These are phyloP conservation scores for Suhomyces panamericanus DNA, from an alignment of 1,139 yeast genomes.

Conservation along the genomic window DNA sequence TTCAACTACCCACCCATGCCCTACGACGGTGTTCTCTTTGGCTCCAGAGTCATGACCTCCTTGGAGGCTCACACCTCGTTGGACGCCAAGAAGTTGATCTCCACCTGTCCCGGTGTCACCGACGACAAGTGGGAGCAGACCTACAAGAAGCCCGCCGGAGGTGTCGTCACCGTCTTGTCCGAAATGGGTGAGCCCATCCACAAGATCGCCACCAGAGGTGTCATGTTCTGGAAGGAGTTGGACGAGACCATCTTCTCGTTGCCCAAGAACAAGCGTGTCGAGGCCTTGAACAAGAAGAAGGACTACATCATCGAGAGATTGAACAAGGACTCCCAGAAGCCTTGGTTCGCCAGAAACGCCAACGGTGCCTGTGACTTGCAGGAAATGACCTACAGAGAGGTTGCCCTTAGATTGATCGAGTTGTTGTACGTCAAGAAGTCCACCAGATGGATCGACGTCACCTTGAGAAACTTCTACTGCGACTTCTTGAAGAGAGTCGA, in stretches of 20 bases:
- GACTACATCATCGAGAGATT: constrained; percentile 81
- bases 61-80: constrained; percentile 93
- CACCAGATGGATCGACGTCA: constrained; percentile 81
- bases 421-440: constrained; percentile 82
- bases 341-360: constrained; percentile 87
- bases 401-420: constrained; percentile 83
- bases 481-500: constrained; percentile 89
- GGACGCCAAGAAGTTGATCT: constrained; percentile 91
- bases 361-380: constrained; percentile 85
- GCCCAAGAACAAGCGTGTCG: constrained; percentile 86
- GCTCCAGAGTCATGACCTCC: constrained; percentile 97
- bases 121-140: constrained; percentile 92
- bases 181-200: constrained; percentile 99
- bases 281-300: constrained; percentile 78
- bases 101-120: constrained; percentile 84
- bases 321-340: constrained; percentile 95
- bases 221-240: constrained; percentile 92
- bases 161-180: constrained; percentile 90
- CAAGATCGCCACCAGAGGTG: constrained; percentile 98
- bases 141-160: constrained; percentile 94
- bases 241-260: constrained; percentile 89
- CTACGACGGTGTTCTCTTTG: constrained; percentile 93
- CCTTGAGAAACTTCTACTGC: constrained; percentile 86
- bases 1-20: constrained; percentile 98
- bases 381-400: constrained; percentile 95